Base-by-base conservation (phyloP, 768 basidiomycete genomes). In the Cystofilobasidium macerans region DNA sequence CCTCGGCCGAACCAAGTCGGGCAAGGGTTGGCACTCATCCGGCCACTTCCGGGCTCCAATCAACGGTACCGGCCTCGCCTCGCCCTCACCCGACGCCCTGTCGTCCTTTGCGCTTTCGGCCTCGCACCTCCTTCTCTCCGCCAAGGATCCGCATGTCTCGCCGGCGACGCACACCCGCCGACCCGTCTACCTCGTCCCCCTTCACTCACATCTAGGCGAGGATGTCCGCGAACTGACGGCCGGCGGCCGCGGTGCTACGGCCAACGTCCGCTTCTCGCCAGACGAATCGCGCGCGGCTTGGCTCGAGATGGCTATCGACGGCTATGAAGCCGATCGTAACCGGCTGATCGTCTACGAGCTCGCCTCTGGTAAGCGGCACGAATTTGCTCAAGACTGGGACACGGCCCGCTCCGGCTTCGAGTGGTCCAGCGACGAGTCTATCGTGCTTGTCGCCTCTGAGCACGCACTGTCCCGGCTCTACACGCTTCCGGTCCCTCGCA, bases 141-240 rank as follows among this genome's bases (percentile, higher is more conserved):
- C 90, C 61, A 92, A 93, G 73, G 88, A 94, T 71, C 86, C 89
- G 1, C 71, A 80, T 62, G 80, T 93, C 22, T 83, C 84, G 16
- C 80, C 82, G 48, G 87, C 92, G 0, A 84, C 80, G 81, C 92
- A 97, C 76, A 97, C 94, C 1, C 89, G 88, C 71, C 87, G 90
- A 73, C 85, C 93, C 71, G 86, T 93, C 47, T 73, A 73, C 63
- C 54, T 75, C 24, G 45, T 76, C 4, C 68, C 70, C 0, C 36
- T 74, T 45, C 36, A 72, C 36, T 45, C 35, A 35, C 2, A 54
- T 35, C 28, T 24, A 7, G 42, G 56, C 36, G 45, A 42, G 28
- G 20, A 45, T 30, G 38, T 54, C 11, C 35, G 42, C 13, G 59
- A 45, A 85, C 78, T 97, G 56, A 94, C 92, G 0, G 84, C 86